Conservation (phyloP, 805 yeast genomes). For the Myxozyma neglecta region DNA sequence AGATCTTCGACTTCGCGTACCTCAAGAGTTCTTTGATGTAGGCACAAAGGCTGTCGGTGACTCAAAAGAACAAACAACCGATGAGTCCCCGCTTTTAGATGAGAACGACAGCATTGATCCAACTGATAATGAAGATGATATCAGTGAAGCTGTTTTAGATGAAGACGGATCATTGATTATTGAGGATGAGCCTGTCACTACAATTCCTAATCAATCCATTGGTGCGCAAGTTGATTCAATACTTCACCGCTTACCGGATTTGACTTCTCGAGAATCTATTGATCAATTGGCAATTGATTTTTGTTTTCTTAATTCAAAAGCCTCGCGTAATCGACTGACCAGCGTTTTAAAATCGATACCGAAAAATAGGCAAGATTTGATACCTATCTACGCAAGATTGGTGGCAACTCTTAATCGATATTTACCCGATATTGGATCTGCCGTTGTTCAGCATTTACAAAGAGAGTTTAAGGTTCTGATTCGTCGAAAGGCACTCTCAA, state of each 20-base stretch:
- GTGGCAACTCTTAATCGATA: conserved; percentile 56
- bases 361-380: conserved; percentile 41
- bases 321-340: conserved; percentile 62
- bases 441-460: conserved; percentile 57
- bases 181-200: conserved; percentile 43
- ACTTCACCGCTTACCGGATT: conserved; percentile 20
- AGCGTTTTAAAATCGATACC: conserved; percentile 53
- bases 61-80: conserved; percentile 36
- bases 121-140: conserved; percentile 28
- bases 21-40: conserved; percentile 54
- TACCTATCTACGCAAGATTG: conserved; percentile 61
- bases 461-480: conserved; percentile 34
- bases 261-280: conserved; percentile 31
- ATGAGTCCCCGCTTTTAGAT: conserved; percentile 12
- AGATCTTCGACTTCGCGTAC: conserved; percentile 61
- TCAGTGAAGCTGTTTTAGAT: conserved; percentile 47
- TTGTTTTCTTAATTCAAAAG: conserved; percentile 60
- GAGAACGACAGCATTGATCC: conserved; percentile 26
- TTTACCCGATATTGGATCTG: conserved; percentile 53
- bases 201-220: conserved; percentile 22
- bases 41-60: conserved; percentile 32
- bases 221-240: conserved; percentile 32
- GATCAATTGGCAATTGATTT: conserved; percentile 41
- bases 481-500: conserved; percentile 7
- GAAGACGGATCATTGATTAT: conserved; percentile 54